Base-by-base conservation (phyloP, 2,329 filamentous ascomycete genomes). In the Cladophialophora immunda region DNA sequence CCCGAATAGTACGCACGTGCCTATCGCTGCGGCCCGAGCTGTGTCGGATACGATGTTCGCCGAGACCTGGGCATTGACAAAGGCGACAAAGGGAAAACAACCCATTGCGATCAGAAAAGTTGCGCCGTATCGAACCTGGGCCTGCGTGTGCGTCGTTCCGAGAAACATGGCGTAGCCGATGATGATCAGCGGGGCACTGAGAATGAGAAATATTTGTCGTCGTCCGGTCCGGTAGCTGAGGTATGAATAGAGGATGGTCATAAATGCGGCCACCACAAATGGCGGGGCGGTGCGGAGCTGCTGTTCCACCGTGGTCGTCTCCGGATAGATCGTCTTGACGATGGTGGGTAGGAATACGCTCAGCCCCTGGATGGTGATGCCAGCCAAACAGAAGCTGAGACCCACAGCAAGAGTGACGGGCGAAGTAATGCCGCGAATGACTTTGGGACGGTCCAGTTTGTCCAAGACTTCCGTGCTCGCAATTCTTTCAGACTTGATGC, bases 41-140 rank as follows among this genome's bases (percentile, higher is more conserved):
- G 90, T 91, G 71, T 92, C 90, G 4, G 87, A 88, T 6, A 92
- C 85, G 0, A 92, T 89, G 70, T 92, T 92, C 5, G 89, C 89
- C 0, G 89, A 86, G 0, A 86, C 87, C 62, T 91, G 85, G 0
- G 89, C 89, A 69, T 90, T 91, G 71, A 85, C 86, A 11, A 92
- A 82, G 0, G 89, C 83, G 0, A 89, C 90, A 52, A 87, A 84
- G 2, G 85, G 78, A 72, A 90, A 92, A 6, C 86, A 85, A 0
- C 88, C 89, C 7, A 82, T 81, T 1, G 89, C 86, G 62, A 91
- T 88, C 65, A 92, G 76, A 77, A 92, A 92, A 0, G 89, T 90
- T 0, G 89, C 90, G 0, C 84, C 90, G 74, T 92, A 92, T 17
- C 89, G 85, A 1, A 87, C 85, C 30, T 80, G 78, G 58, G 85